These are phyloP conservation scores for Parastagonospora nodorum DNA, from an alignment of 2,329 filamentous ascomycete genomes.

Conservation along the genomic window DNA sequence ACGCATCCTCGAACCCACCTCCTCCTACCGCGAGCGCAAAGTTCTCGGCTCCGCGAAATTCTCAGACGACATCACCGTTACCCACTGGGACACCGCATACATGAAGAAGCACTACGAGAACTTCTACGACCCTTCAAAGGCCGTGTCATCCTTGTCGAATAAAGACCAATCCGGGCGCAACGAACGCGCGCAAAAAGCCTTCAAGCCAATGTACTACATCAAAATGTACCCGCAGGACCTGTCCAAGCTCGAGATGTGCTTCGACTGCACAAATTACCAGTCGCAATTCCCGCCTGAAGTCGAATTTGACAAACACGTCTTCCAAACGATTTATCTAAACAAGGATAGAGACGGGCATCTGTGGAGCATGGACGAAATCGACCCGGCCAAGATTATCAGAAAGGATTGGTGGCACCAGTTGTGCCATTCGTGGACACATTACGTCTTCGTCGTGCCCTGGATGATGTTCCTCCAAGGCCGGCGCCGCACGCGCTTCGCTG, in stretches of 20 bases:
- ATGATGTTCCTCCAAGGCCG: conserved; percentile 74
- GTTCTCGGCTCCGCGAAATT: conserved; percentile 74
- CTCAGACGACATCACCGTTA: conserved; percentile 73
- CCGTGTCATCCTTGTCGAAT: conserved; percentile 48
- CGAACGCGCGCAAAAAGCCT: conserved; percentile 56
- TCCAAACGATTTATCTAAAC: conserved; percentile 72
- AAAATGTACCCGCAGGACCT: conserved; percentile 63
- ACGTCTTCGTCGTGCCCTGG: conserved; percentile 68
- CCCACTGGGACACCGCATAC: conserved; percentile 68
- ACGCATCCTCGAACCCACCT: conserved; percentile 62
- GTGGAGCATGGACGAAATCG: conserved; percentile 66
- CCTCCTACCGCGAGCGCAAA: conserved; percentile 65
- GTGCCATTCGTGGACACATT: conserved; percentile 67
- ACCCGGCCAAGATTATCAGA: conserved; percentile 64
- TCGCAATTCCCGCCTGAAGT: conserved; percentile 66
- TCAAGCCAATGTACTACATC: conserved; percentile 69
- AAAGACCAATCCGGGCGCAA: conserved; percentile 50
- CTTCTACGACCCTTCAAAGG: conserved; percentile 57
- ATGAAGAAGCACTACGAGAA: conserved; percentile 73
- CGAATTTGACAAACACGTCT: conserved; percentile 66
- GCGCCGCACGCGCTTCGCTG: conserved; percentile 67
- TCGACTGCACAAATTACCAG: conserved; percentile 78
- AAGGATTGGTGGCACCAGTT: conserved; percentile 73
- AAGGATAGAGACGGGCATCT: conserved; percentile 59
- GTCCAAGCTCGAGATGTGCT: conserved; percentile 65